Conservation (phyloP, 2,329 filamentous ascomycete genomes). For the Microthyrium microscopicum region DNA sequence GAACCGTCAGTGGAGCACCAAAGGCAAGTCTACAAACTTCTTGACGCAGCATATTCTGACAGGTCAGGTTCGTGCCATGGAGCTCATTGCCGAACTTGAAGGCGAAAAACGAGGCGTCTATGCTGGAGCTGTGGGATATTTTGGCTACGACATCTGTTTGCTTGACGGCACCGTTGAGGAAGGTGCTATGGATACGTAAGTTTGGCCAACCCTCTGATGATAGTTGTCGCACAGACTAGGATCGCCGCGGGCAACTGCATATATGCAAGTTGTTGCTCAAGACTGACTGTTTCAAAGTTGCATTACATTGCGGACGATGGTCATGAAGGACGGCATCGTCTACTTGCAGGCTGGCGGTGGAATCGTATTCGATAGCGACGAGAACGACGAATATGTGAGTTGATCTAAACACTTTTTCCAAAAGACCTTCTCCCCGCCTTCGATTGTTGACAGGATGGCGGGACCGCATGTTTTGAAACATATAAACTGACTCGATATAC, state of each 20-base stretch:
- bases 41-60: no score
- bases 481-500: no score
- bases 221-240: slow-evolving; percentile 9
- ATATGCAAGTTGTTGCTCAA: neutral
- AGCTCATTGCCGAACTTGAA: slow-evolving; percentile 88
- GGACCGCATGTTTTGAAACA: no score
- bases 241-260: neutral
- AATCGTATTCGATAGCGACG: slow-evolving; percentile 88
- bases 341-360: slow-evolving; percentile 82
- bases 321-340: slow-evolving; percentile 77
- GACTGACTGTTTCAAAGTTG: slow-evolving; percentile 26
- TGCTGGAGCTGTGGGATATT: slow-evolving; percentile 91
- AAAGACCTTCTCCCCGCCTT: no score
- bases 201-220: slow-evolving; percentile 1
- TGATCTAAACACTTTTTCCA: no score
- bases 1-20: slow-evolving; percentile 86
- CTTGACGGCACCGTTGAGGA: slow-evolving; percentile 47
- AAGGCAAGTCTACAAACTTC: no score
- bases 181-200: slow-evolving; percentile 72
- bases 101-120: slow-evolving; percentile 89
- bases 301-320: slow-evolving; percentile 76
- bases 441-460: no score
- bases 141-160: slow-evolving; percentile 69
- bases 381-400: slow-evolving; percentile 83
- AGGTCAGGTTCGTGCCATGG: slow-evolving; percentile 91